Evolutionary conservation across 2,329 filamentous ascomycete genomes (phyloP).

Genomic region (Sordariomycetes sp.): DNA sequence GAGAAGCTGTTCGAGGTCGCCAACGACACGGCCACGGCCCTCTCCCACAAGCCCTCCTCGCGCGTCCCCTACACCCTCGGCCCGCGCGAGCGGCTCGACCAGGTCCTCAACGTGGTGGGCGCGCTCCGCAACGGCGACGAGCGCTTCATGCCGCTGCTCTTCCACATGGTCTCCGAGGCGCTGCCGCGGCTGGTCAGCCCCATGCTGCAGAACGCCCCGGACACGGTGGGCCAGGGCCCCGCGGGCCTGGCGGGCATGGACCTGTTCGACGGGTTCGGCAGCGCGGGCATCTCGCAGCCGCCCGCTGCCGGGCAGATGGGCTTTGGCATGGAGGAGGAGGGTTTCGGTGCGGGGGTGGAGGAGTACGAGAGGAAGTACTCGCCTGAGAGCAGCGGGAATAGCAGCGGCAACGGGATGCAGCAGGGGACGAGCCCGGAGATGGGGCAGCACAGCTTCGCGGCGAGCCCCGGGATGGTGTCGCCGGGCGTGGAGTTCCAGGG

Average conservation of each 20-base stretch:
- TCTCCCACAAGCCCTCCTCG: conserved; percentile 52
- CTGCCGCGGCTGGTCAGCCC: conserved; percentile 52
- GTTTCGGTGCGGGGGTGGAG: conserved; percentile 16
- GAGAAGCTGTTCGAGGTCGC: conserved; percentile 74
- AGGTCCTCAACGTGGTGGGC: conserved; percentile 57
- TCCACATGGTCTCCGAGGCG: conserved; percentile 65
- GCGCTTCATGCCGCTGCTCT: conserved; percentile 65
- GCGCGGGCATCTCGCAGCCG: conserved; percentile 48
- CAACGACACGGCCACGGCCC: conserved; percentile 25
- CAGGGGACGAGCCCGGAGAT: conserved; percentile 19
- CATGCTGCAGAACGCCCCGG: conserved; percentile 47
- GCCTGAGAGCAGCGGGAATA: no score
- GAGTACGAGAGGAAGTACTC: conserved; percentile 24
- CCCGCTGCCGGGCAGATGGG: conserved; percentile 26
- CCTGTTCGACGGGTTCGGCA: conserved; percentile 57
- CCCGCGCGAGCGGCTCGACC: conserved; percentile 63
- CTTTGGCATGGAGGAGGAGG: conserved; percentile 35
- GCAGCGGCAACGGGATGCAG: no score
- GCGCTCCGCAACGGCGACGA: conserved; percentile 65
- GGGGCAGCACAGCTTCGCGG: conserved; percentile 38
- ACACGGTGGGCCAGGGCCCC: conserved; percentile 28
- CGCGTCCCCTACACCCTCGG: conserved; percentile 53
- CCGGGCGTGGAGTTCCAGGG: conserved; percentile 38
- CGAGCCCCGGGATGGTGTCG: conserved; percentile 43
- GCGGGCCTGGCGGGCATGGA: conserved; percentile 42